These are phyloP conservation scores for Xylariales sp. DNA, from an alignment of 2,329 filamentous ascomycete species.

Conservation along the genomic window DNA sequence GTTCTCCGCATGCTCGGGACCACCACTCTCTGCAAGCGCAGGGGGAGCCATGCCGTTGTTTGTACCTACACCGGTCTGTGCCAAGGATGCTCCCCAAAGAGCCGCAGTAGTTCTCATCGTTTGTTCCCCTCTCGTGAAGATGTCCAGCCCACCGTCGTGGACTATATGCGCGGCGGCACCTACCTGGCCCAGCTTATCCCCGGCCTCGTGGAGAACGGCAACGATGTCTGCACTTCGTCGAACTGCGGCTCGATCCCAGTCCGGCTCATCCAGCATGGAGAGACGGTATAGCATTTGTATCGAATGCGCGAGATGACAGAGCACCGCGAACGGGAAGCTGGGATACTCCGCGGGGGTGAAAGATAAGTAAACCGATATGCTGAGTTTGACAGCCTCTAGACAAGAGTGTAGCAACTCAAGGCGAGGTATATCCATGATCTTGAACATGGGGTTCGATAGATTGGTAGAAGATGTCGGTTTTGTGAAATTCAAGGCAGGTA, in stretches of 20 bases:
- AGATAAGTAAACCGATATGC: slow-evolving; percentile 19
- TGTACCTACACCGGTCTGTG: not conserved
- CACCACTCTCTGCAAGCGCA: not conserved
- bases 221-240: slow-evolving; percentile 17
- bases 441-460: not conserved
- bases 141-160: slow-evolving; percentile 10
- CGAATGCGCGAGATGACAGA: slow-evolving; percentile 21
- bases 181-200: slow-evolving; percentile 16
- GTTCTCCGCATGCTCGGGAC: not conserved
- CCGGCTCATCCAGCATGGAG: slow-evolving; percentile 20
- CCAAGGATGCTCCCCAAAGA: slow-evolving; percentile 3
- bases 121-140: not conserved
- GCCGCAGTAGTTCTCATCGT: slow-evolving; percentile 2
- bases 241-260: slow-evolving; percentile 20
- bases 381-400: slow-evolving; percentile 17
- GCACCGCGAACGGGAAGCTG: slow-evolving; percentile 19
- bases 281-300: slow-evolving; percentile 25
- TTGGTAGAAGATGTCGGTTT: no score
- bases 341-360: slow-evolving; percentile 16
- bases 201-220: slow-evolving; percentile 14
- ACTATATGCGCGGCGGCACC: slow-evolving; percentile 16
- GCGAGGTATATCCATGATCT: slow-evolving; percentile 12
- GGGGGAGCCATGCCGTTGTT: not conserved
- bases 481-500: not conserved
- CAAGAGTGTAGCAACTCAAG: slow-evolving; percentile 19